A percentile compares a stretch with the other conserved stretches of the same genome.
phyloP scores from a whole-genome alignment of 129 eudicot genomes.

The Ambrosia trifida region DNA sequence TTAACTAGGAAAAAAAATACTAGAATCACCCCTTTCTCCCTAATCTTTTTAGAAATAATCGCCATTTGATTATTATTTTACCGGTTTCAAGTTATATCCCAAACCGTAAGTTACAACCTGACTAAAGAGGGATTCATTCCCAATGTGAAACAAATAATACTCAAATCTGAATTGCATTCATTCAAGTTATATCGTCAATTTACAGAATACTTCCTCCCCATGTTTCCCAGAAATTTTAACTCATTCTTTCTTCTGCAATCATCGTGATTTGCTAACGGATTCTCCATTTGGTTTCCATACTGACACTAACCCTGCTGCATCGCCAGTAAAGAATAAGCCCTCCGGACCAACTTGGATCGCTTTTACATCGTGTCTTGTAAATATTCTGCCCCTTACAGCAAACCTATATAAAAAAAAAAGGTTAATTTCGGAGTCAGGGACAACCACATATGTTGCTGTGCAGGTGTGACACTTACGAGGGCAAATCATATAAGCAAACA shows the following conservation, averaged over 20 bases:
- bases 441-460: not conserved
- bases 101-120: no score
- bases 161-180: not conserved
- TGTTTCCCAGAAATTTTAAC: not conserved
- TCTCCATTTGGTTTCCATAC: slow-evolving; percentile 20
- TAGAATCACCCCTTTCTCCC: no score
- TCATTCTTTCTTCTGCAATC: not conserved
- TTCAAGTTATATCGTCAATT: not conserved
- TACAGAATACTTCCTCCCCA: not conserved
- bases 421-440: not conserved
- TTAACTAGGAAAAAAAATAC: no score
- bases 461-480: slow-evolving; percentile 30
- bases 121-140: no score
- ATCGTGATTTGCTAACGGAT: not conserved
- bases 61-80: no score
- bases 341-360: slow-evolving; percentile 3
- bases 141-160: not conserved
- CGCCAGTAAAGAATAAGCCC: slow-evolving; percentile 20
- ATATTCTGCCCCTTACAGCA: slow-evolving; percentile 6
- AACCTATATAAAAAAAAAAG: not conserved
- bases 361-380: not conserved
- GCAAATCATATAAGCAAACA: slow-evolving; percentile 63
- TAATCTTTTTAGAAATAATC: no score
- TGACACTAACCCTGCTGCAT: not conserved
- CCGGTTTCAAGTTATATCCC: no score